Evolutionary conservation across 768 basidiomycete genomes (phyloP), one percentile per base, ranked within the genome.

Genomic region (Trametes villosa): DNA sequence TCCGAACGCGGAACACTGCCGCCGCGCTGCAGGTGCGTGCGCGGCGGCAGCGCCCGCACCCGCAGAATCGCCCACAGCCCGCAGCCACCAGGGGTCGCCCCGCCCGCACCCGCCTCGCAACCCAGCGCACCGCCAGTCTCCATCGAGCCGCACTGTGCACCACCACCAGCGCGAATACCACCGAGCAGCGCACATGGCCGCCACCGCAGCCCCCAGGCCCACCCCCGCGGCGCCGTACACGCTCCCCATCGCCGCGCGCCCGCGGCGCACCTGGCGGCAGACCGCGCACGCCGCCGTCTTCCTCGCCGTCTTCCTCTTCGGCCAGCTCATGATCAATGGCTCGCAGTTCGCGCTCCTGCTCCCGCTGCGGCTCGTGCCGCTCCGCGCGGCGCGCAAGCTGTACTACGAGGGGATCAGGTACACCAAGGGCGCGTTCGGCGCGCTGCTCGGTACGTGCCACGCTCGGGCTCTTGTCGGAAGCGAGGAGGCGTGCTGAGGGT

Each of bases 381-480:
- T 85, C 52, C 70, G 77, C 27, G 80, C 76, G 72, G 78, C 88
- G 7, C 76, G 75, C 59, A 75, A 74, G 22, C 68, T 87, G 50
- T 94, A 92, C 70, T 81, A 87, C 50, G 77, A 83, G 53, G 90
- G 88, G 1, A 85, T 94, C 51, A 80, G 87, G 38, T 88, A 88
- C 67, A 92, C 91, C 57, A 94, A 96, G 75, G 92, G 89, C 27
- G 81, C 88, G 17, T 94, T 93, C 74, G 92, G 86, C 20, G 79
- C 79, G 64, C 78, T 96, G 29, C 74, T 92, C 69, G 83, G 92
- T 92, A 67, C 70, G 86, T 68, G 17, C 45, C 15, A 3, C 20
- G 49, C 26, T 36, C 15, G 34, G 9, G 17, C 20, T 31, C 55
- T 22, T 36, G 11, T 44, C 30, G 29, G 36, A 15, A 17, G 31